Evolutionary conservation across 23 red algal genomes (phyloP), one percentile per base, ranked within the genome.

Genomic region (Gracilaria gracilis): DNA sequence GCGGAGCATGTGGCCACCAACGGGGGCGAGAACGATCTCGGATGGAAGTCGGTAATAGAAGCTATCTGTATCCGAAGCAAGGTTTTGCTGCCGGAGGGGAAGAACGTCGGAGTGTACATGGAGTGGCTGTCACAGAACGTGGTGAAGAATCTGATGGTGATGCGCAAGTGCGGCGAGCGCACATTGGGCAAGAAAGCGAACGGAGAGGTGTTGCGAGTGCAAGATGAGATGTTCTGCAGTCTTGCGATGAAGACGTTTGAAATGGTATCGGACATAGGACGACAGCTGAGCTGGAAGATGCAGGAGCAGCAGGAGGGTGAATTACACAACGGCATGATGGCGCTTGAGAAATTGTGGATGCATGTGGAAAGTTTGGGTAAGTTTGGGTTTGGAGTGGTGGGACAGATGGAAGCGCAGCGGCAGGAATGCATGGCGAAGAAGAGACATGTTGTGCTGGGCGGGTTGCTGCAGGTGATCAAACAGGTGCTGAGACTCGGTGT

Each of bases 111-210:
- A 16, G 69, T 88, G 46, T 88, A 88, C 48, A 44, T 67, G 39
- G 67, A 88, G 31, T 88, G 84, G 84, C 38, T 88, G 6, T 54
- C 25, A 20, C 47, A 88, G 40, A 79, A 40, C 32, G 33, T 88
- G 48, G 67, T 75, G 20, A 66, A 55, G 11, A n/a, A 50, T 13
- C 53, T 88, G 23, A 29, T 13, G 46, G 35, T 31, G 21, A 77
- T 88, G 84, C 65, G 72, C 32, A 46, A 46, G 42, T 7, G 42
- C 42, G 42, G 5, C 5, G 72, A 77, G 0, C 9, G 66, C 23
- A 59, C 35, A 33, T 9, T 46, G 0, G 57, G 12, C 7, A 24
- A 19, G 16, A 27, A 31, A 15, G 55, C 13, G 42, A 48, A 32
- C 25, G 15, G 67, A 32, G 84, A 88, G 69, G 57, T 58, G 50